Base-by-base conservation (phyloP, 768 basidiomycete species). In the Xerocomellus amylosporus region DNA sequence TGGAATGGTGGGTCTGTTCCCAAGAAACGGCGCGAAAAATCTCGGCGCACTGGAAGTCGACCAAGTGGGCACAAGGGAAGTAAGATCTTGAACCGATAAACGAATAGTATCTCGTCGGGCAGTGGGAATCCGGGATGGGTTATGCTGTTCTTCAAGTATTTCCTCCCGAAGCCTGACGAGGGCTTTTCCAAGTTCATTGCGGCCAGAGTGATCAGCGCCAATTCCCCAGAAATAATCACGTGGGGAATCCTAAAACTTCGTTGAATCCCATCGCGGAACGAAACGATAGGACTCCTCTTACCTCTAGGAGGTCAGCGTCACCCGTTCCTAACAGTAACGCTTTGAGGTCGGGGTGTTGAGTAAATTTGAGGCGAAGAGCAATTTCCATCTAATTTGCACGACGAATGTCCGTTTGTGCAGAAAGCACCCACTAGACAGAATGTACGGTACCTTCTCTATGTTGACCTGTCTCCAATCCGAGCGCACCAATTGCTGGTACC, bases 171-270 rank as follows among this genome's bases (percentile, higher is more conserved):
- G 71, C 58, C 85, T 79, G 59, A 82, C 79, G 12, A 89, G 76
- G 12, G 84, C 82, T 65, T 84, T 87, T 39, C 88, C 88, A 31
- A 90, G 79, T 66, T 90, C 86, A 58, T 90, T 90, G 38, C 82
- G 80, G 20, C 88, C 88, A 61, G 76, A 72, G 26, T 78, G 73
- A 66, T 90, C 84, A 37, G 79, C 74, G 6, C 88, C 88, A 56
- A 83, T 69, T n/a, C 88, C 88, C 87, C 88, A 90, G 69, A 88
- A 88, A 38, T 85, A 75, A 67, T 90, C 88, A 58, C 82, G 85
- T 54, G 84, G 83, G n/a, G 86, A 88, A 63, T 86, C 80, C 86
- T 87, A 58, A 30, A 10, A 22, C 4, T 2, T 17, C 6, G 49
- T 19, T 48, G 30, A 52, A 31, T 47, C 14, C 33, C 51, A 45